Conservation (phyloP, 441 rosid species). For the Syzygium syzygioides region DNA sequence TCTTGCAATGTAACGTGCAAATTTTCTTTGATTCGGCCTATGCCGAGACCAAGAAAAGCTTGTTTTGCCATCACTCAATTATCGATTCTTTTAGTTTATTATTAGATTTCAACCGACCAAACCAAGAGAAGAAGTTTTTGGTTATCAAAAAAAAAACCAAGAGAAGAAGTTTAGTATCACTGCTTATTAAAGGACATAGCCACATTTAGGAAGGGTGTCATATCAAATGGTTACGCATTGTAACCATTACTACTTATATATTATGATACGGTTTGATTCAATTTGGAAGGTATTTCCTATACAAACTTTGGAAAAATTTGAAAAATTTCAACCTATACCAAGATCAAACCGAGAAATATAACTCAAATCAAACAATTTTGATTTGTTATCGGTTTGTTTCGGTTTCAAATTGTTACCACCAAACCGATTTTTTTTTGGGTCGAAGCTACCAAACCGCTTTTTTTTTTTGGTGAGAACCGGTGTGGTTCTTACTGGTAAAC, state of each 20-base stretch:
- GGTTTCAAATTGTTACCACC: background rate
- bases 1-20: background rate
- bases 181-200: background rate
- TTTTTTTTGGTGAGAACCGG: too few species aligned
- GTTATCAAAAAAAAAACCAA: too few species aligned
- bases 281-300: background rate
- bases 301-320: background rate
- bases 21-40: background rate
- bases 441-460: too few species aligned
- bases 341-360: background rate
- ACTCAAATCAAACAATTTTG: background rate
- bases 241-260: background rate
- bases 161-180: background rate
- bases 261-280: background rate
- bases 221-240: fast-evolving
- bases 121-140: background rate
- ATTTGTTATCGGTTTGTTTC: background rate
- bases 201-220: background rate
- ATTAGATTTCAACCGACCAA: background rate
- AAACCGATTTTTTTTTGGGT: too few species aligned
- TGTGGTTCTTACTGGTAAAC: too few species aligned
- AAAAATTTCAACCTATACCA: background rate
- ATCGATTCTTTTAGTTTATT: background rate
- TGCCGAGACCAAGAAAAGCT: background rate
- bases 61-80: background rate